phyloP scores from a whole-genome alignment of 768 basidiomycete genomes.

The Pleurotus cornucopiae region DNA sequence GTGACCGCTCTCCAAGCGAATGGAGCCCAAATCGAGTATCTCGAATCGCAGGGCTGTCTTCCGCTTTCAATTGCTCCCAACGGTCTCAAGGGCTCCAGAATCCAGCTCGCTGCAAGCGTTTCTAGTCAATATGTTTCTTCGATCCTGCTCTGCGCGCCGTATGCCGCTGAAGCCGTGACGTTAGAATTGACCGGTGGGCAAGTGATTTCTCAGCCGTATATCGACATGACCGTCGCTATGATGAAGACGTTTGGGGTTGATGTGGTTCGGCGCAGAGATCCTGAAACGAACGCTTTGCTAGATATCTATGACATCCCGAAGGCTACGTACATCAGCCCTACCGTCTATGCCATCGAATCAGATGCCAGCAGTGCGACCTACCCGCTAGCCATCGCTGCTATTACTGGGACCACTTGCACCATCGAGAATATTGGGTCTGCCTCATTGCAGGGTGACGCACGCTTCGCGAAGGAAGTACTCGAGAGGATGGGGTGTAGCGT shows the following conservation, averaged over 20 bases:
- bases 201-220: constrained; percentile 98
- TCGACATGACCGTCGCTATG: constrained; percentile 99
- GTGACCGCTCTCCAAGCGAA: constrained; percentile 86
- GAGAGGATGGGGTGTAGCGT: constrained; percentile 95
- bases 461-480: constrained; percentile 89
- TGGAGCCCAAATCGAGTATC: constrained; percentile 72
- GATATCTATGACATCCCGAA: constrained; percentile 89
- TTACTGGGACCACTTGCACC: constrained; percentile 95
- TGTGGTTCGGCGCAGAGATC: constrained; percentile 64
- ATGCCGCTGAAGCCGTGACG: constrained; percentile 76
- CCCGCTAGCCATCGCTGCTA: constrained; percentile 93
- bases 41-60: constrained; percentile 80
- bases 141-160: constrained; percentile 94
- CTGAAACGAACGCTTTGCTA: constrained; percentile 52
- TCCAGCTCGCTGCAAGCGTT: constrained; percentile 88
- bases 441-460: constrained; percentile 95
- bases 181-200: constrained; percentile 90
- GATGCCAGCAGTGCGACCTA: constrained; percentile 97
- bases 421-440: constrained; percentile 86
- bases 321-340: constrained; percentile 72
- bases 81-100: constrained; percentile 77
- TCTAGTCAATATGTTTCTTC: constrained; percentile 99
- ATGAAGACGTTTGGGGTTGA: constrained; percentile 89
- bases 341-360: constrained; percentile 84
- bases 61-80: constrained; percentile 82